phyloP scores from a whole-genome alignment of 768 basidiomycete species.

The Boletus huronensis region DNA sequence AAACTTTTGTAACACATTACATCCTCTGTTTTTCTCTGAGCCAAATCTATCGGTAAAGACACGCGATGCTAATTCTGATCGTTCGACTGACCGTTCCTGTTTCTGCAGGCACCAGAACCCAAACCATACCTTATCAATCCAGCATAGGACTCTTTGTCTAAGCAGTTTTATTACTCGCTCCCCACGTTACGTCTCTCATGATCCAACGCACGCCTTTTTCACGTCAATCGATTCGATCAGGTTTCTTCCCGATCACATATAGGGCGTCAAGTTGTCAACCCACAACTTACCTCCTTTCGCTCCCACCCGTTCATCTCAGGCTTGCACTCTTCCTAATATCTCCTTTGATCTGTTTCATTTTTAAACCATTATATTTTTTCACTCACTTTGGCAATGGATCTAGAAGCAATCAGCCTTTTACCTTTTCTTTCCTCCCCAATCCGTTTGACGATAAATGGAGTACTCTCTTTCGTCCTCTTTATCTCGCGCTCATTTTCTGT shows the following conservation, averaged over 20 bases:
- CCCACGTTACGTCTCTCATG: slow-evolving; percentile 7
- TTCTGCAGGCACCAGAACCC: background rate
- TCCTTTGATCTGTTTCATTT: slow-evolving; percentile 4
- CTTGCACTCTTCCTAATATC: background rate
- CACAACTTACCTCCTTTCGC: background rate
- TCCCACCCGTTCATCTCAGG: background rate
- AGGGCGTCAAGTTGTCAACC: background rate
- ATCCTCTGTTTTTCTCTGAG: background rate
- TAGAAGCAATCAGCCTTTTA: slow-evolving; percentile 5
- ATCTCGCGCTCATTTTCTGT: background rate
- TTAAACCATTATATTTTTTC: background rate
- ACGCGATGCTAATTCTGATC: background rate
- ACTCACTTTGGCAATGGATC: slow-evolving; percentile 5
- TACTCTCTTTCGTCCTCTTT: background rate
- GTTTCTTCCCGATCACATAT: background rate
- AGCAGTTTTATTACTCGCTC: slow-evolving; percentile 7
- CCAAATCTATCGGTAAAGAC: slow-evolving; percentile 8
- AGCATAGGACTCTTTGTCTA: slow-evolving; percentile 11
- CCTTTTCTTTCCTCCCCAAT: background rate
- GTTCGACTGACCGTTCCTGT: background rate
- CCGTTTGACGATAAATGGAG: background rate
- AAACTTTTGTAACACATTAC: slow-evolving; percentile 50
- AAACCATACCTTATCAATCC: slow-evolving; percentile 3
- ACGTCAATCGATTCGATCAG: background rate
- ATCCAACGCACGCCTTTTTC: background rate